Conservation (phyloP, 805 yeast species). For the Yamadazyma endophytica region DNA sequence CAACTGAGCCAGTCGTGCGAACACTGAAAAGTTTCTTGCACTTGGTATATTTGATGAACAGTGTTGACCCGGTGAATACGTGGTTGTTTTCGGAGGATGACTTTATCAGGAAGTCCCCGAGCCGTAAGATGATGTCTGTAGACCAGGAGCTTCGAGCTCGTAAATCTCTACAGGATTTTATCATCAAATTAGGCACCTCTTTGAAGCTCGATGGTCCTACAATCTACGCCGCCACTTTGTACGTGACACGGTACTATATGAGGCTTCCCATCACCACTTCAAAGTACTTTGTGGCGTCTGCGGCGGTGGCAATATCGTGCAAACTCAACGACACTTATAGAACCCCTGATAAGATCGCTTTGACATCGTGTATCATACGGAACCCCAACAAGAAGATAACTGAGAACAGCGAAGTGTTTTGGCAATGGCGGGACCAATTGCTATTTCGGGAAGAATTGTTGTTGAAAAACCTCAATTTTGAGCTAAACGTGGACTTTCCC, state of each 20-base stretch:
- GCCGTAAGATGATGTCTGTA: constrained; percentile 23
- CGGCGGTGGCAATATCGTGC: constrained; percentile 40
- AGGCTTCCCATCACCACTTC: constrained; percentile 39
- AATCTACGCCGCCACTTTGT: constrained; percentile 40
- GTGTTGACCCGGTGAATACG: constrained; percentile 17
- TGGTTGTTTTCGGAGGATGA: constrained; percentile 38
- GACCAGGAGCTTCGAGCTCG: constrained; percentile 35
- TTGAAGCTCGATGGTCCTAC: constrained; percentile 38
- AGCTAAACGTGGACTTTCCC: constrained; percentile 35
- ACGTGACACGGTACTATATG: constrained; percentile 37
- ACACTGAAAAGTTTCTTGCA: constrained; percentile 4
- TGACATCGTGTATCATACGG: constrained; percentile 31
- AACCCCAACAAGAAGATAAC: constrained; percentile 30
- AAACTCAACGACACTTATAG: constrained; percentile 40
- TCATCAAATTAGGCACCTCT: constrained; percentile 30
- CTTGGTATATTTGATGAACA: too few relatives aligned
- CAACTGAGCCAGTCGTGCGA: background rate
- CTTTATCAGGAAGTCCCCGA: constrained; percentile 27
- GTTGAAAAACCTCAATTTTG: constrained; percentile 35
- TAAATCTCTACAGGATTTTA: constrained; percentile 35
- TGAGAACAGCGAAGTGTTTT: constrained; percentile 36
- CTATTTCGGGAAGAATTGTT: constrained; percentile 40
- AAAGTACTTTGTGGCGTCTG: constrained; percentile 41
- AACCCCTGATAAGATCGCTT: constrained; percentile 41
- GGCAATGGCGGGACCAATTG: constrained; percentile 44